Evolutionary conservation across 1,284 basidiomycete genomes (phyloP), one percentile per base, ranked within the genome.

Genomic region (Apiotrichum veenhuisii): DNA sequence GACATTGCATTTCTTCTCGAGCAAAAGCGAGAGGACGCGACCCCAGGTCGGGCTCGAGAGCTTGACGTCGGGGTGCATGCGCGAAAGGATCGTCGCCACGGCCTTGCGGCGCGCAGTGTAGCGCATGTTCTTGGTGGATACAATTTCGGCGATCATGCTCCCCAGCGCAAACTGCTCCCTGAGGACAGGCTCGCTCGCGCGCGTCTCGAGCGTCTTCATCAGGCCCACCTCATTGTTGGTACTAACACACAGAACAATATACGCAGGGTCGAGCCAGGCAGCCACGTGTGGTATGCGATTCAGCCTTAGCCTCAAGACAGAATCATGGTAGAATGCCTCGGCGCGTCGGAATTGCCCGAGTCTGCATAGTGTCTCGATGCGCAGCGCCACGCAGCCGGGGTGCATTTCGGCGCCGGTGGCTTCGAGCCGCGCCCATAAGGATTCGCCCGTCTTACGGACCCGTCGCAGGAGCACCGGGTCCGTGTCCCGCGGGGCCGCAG

Each of bases 21-120:
- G 58, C n/a, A 55, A 30, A 41, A 59, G 51, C 7, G 34, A n/a
- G 7, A 55, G 46, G 5, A 59, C 26, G 7, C 15, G 40, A 2
- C 54, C 53, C 36, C 49, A 50, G 17, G 15, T 18, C 12, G 33
- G 9, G 5, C 17, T n/a, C 18, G 4, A 7, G 20, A 48, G 17
- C 5, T 15, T 14, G 2, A 27, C 38, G 14, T 20, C 18, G 12
- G 26, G 36, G 14, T 25, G 30, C 22, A 41, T 38, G 12, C n/a
- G 30, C n/a, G 18, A 20, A 20, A 59, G 22, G 3, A 52, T 22
- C 27, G 45, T 34, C 40, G 46, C 34, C n/a, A 55, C 26, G n/a
- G 55, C 38, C n/a, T 44, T 18, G 23, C 50, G 50, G 17, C 44
- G 37, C 12, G 22, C 36, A 15, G 17, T 11, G 30, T 52, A 47